phyloP scores from a whole-genome alignment of 495 filamentous ascomycete genomes.

The Mytilinidion resinicola region DNA sequence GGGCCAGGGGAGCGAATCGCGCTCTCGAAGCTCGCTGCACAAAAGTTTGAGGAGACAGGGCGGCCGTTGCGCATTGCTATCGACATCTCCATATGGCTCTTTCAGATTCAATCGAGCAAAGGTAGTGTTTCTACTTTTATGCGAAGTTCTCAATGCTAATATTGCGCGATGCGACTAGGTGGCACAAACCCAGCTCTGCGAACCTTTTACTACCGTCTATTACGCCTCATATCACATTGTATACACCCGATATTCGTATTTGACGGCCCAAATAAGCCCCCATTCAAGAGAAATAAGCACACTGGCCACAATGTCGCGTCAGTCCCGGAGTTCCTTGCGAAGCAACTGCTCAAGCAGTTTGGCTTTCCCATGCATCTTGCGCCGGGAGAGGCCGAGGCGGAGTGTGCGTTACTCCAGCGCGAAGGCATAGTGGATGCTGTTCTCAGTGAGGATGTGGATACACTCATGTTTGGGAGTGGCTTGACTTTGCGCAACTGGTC shows the following conservation, averaged over 20 bases:
- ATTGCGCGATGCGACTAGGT: constrained; percentile 39
- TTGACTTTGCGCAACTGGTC: constrained; percentile 78
- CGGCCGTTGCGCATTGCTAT: constrained; percentile 82
- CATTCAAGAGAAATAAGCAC: constrained; percentile 79
- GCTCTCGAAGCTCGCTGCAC: constrained; percentile 72
- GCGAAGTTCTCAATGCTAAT: not conserved
- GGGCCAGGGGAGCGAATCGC: constrained; percentile 73
- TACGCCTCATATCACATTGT: constrained; percentile 70
- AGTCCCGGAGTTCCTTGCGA: constrained; percentile 45
- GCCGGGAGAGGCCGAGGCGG: constrained; percentile 93
- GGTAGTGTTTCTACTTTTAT: constrained; percentile 37
- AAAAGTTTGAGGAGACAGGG: constrained; percentile 61
- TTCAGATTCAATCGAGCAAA: constrained; percentile 79
- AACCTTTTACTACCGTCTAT: constrained; percentile 85
- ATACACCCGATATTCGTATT: constrained; percentile 94
- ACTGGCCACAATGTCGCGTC: constrained; percentile 43
- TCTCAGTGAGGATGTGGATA: constrained; percentile 94
- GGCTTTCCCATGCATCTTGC: constrained; percentile 80
- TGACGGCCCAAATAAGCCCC: constrained; percentile 83
- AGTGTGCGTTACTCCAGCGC: constrained; percentile 82
- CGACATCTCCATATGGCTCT: constrained; percentile 96
- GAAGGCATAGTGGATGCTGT: constrained; percentile 89
- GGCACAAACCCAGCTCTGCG: constrained; percentile 87
- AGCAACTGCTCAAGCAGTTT: constrained; percentile 76
- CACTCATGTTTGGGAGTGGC: constrained; percentile 91